phyloP scores from a whole-genome alignment of 2,329 filamentous ascomycete genomes.

The Alternaria rosae region DNA sequence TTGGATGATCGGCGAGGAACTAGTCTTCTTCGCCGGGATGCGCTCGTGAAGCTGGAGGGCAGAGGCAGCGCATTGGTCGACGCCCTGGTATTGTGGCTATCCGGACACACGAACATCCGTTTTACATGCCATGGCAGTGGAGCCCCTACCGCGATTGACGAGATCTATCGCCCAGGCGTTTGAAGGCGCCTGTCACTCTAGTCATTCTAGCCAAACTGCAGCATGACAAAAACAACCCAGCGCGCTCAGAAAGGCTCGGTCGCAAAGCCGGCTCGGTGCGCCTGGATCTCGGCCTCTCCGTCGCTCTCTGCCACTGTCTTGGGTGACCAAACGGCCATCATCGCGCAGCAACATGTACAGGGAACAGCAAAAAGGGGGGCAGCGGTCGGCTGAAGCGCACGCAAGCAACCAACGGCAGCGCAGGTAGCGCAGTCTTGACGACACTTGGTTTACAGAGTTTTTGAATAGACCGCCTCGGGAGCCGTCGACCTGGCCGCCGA shows the following conservation, averaged over 20 bases:
- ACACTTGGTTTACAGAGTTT: constrained; percentile 15
- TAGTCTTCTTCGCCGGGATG: constrained; percentile 20
- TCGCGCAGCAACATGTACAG: constrained; percentile 12
- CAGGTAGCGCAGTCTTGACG: constrained; percentile 10
- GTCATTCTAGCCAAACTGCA: background rate
- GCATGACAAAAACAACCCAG: constrained; percentile 14
- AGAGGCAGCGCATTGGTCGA: constrained; percentile 18
- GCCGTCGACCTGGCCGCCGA: constrained; percentile 10
- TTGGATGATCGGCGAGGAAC: constrained; percentile 33
- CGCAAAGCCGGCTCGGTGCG: constrained; percentile 9
- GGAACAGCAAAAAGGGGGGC: constrained; percentile 17
- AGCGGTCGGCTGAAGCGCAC: constrained; percentile 31
- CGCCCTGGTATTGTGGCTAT: constrained; percentile 5
- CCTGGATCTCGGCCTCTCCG: constrained; percentile 27
- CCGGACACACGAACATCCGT: constrained; percentile 18
- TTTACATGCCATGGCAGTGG: constrained; percentile 21
- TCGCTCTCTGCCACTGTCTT: constrained; percentile 20
- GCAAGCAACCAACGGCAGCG: constrained; percentile 17
- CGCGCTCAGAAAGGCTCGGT: constrained; percentile 1
- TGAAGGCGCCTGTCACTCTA: constrained; percentile 31
- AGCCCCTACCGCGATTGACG: constrained; percentile 20
- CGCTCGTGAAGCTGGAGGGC: constrained; percentile 18
- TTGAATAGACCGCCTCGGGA: constrained; percentile 16
- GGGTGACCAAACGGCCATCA: constrained; percentile 11
- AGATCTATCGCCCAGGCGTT: constrained; percentile 17